Conservation (phyloP, 306 rosid species). For the Ammopiptanthus mongolicus region DNA sequence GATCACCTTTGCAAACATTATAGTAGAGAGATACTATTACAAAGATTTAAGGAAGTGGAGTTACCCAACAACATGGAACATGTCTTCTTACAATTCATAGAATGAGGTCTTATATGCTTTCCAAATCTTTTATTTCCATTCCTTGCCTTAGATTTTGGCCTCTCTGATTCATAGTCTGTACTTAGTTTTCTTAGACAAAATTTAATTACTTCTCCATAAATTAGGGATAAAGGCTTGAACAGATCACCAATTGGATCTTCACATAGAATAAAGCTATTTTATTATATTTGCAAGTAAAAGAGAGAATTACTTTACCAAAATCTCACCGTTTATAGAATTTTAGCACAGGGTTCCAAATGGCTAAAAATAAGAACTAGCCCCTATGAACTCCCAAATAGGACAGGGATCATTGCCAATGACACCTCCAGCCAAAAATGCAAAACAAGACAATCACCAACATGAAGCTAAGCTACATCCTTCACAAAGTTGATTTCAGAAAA, state of each 20-base stretch:
- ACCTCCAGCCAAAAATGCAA: background rate
- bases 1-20: slow-evolving; percentile 7
- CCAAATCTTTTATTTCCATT: background rate
- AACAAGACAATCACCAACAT: background rate
- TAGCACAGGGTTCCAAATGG: background rate
- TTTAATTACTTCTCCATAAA: background rate
- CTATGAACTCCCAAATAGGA: background rate
- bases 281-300: background rate
- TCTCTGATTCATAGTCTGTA: background rate
- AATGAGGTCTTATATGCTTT: background rate
- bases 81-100: background rate
- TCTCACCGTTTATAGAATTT: background rate
- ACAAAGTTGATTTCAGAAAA: background rate
- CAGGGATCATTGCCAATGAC: background rate
- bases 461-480: background rate
- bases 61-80: background rate
- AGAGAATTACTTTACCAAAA: background rate
- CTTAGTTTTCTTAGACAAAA: background rate
- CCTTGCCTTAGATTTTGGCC: background rate
- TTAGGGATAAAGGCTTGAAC: background rate
- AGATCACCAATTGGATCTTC: background rate
- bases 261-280: background rate
- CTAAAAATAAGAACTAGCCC: background rate
- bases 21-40: background rate
- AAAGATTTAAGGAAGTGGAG: background rate